Percentiles rank a stretch among this genome's conserved stretches.
Conservation (phyloP, 2,329 filamentous ascomycete species). For the Pestalotiopsis fici region DNA sequence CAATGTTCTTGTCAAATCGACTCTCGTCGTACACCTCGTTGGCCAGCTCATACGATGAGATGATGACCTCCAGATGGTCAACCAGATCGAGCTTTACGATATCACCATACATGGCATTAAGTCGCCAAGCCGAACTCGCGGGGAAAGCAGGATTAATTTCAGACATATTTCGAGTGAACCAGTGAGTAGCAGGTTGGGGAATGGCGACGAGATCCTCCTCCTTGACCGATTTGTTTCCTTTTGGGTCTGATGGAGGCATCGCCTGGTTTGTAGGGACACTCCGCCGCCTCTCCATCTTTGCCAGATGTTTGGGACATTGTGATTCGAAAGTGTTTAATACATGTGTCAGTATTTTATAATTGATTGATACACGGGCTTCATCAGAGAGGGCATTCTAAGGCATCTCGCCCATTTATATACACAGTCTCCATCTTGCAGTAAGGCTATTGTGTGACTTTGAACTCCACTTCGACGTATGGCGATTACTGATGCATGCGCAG, state of each 20-base stretch:
- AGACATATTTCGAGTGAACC: slow-evolving; percentile 2
- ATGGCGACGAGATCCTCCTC: slow-evolving; percentile 2
- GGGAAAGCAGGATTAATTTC: neutral
- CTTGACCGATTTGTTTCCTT: neutral
- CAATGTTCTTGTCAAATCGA: neutral
- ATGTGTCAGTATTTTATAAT: neutral
- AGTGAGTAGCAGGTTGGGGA: neutral
- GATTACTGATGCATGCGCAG: slow-evolving; percentile 7
- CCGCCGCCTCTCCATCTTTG: neutral
- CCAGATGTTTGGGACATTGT: neutral
- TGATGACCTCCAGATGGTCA: neutral
- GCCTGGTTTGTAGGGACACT: slow-evolving; percentile 1
- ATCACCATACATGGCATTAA: slow-evolving; percentile 1
- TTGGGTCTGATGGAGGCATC: neutral
- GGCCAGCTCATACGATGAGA: neutral
- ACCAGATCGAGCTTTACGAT: slow-evolving; percentile 6
- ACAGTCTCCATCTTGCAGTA: neutral
- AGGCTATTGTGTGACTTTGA: neutral
- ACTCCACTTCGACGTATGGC: neutral
- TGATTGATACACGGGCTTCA: neutral
- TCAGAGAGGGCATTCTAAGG: neutral
- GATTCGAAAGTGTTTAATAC: neutral
- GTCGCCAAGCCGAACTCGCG: neutral
- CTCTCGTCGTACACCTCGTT: slow-evolving; percentile 1
- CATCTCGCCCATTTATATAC: neutral